phyloP scores from a whole-genome alignment of 495 filamentous ascomycete genomes.

The Rhypophila decipiens region DNA sequence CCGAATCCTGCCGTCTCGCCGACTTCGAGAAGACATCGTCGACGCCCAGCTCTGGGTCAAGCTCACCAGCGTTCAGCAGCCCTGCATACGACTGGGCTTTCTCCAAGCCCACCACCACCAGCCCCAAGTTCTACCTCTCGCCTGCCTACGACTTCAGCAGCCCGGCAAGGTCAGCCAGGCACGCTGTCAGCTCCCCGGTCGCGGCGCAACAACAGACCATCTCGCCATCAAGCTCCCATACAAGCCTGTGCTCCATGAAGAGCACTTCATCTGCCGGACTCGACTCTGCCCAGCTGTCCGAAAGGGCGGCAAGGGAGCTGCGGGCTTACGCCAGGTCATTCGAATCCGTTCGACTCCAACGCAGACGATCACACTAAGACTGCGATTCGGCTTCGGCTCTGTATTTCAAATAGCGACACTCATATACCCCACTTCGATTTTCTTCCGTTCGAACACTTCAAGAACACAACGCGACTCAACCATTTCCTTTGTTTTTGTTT shows the following conservation, averaged over 20 bases:
- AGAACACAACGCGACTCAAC: conserved; percentile 21
- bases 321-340: conserved; percentile 82
- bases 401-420: conserved; percentile 8
- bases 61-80: conserved; percentile 42
- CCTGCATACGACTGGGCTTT: conserved; percentile 41
- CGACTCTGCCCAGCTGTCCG: conserved; percentile 56
- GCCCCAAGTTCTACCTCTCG: conserved; percentile 58
- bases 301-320: conserved; percentile 72
- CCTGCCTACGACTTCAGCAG: conserved; percentile 65
- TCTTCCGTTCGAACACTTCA: conserved; percentile 7
- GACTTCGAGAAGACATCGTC: conserved; percentile 71
- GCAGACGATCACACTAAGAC: conserved; percentile 42
- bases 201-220: conserved; percentile 29
- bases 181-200: conserved; percentile 16
- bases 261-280: conserved; percentile 51
- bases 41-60: conserved; percentile 47
- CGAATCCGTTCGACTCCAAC: conserved; percentile 62
- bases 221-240: conserved; percentile 77
- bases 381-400: conserved; percentile 3
- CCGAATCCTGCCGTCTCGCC: conserved; percentile 81
- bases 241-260: conserved; percentile 73
- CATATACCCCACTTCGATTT: conserved; percentile 33
- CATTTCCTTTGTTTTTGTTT: conserved; percentile 27
- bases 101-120: conserved; percentile 25
- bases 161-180: conserved; percentile 17